Base-by-base conservation (phyloP, 2,329 filamentous ascomycete genomes). In the Monilinia vaccinii-corymbosi region DNA sequence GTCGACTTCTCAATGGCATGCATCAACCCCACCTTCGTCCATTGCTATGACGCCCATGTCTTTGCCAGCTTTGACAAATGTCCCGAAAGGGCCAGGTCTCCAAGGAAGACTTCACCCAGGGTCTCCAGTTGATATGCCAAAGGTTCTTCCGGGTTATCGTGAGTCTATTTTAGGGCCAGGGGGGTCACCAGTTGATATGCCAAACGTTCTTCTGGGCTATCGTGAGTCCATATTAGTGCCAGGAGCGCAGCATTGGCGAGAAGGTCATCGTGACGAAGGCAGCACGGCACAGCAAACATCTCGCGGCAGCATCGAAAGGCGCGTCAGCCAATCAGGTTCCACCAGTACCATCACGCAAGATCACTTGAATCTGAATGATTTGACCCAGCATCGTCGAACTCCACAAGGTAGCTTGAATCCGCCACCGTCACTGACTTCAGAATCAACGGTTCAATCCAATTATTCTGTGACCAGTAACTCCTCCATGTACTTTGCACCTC, bases 61-160 rank as follows among this genome's bases (percentile, higher is more conserved):
- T 25, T 38, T 64, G 21, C 49, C 66, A 13, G 66, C 65, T 13
- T 10, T 63, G 21, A 52, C 28, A 18, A 58, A 40, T 34, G n/a
- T 42, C 28, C 9, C 34, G 8, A 58, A 50, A 32, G 46, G 60
- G 10, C 14, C 63, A 18, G 49, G 53, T 8, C 40, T 53, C 34
- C 61, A 60, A 11, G 31, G 40, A 23, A 49, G 60, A 9, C 55
- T 56, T 16, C 42, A 49, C 16, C 65, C 66, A 46, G 46, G 18
- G 16, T 69, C 69, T 36, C 65, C 68, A 42, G 61, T 23, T 31
- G 28, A 53, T 11, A 68, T 66, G 21, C 61, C 68, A 6, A 65
- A 61, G 1, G 49, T 66, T 2, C 63, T 71, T n/a, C 68, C 69
- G 46, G 70, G 70, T 7, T 71, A 71, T 63, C 65, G 70, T 9